Percentiles rank a stretch among this genome's conserved stretches.
These are phyloP conservation scores for Dactylellina leptospora DNA, from an alignment of 2,329 filamentous ascomycete species.

Conservation along the genomic window DNA sequence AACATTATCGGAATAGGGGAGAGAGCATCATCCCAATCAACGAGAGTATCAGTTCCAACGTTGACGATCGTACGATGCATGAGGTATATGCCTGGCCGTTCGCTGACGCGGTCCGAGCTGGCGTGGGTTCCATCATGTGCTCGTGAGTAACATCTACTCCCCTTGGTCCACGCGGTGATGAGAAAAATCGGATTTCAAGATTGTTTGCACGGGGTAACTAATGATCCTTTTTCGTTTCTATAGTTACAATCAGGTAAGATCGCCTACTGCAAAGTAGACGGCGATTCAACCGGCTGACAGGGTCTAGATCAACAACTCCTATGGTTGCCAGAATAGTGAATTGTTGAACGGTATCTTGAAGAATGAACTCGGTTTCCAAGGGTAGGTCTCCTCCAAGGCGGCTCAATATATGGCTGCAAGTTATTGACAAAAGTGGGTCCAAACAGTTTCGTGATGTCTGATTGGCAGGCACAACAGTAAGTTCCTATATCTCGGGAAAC, in stretches of 20 bases:
- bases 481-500: slow-evolving; percentile 14
- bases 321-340: slow-evolving; percentile 65
- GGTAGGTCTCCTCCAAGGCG: slow-evolving; percentile 37
- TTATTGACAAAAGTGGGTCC: slow-evolving; percentile 38
- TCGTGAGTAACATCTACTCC: slow-evolving; percentile 57
- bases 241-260: slow-evolving; percentile 56
- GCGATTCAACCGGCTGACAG: slow-evolving; percentile 56
- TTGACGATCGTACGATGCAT: slow-evolving; percentile 78
- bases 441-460: slow-evolving; percentile 42
- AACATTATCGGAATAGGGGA: slow-evolving; percentile 49
- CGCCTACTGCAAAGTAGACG: slow-evolving; percentile 34
- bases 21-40: slow-evolving; percentile 60
- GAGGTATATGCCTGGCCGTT: slow-evolving; percentile 83
- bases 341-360: slow-evolving; percentile 65
- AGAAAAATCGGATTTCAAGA: slow-evolving; percentile 29
- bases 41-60: slow-evolving; percentile 68
- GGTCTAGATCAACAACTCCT: slow-evolving; percentile 64
- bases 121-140: slow-evolving; percentile 71
- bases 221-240: slow-evolving; percentile 33
- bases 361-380: slow-evolving; percentile 68
- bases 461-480: slow-evolving; percentile 51
- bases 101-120: slow-evolving; percentile 74
- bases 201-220: slow-evolving; percentile 21
- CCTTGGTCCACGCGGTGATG: slow-evolving; percentile 32
- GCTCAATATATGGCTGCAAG: slow-evolving; percentile 7